Conservation (phyloP, 805 yeast genomes). For the Zygosaccharomyces rouxii region DNA sequence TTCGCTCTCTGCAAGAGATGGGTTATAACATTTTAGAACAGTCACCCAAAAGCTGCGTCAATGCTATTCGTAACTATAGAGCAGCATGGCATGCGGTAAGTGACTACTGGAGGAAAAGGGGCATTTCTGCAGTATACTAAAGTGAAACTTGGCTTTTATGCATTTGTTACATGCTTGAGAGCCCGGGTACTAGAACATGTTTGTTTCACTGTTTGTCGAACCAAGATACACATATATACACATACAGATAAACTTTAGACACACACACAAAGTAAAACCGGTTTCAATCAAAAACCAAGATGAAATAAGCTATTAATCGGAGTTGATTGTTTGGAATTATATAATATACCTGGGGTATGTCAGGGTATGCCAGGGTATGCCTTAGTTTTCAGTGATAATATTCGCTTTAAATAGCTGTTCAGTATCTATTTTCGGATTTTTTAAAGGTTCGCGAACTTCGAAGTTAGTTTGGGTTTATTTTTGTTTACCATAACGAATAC, state of each 20-base stretch:
- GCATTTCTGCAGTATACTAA: slow-evolving; percentile 35
- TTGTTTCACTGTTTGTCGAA: neutral
- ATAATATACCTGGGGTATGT: neutral
- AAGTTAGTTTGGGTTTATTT: neutral
- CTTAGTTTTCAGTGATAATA: no score
- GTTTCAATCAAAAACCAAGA: neutral
- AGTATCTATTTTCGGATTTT: neutral
- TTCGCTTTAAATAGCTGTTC: neutral
- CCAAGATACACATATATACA: neutral
- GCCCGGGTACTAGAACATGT: no score
- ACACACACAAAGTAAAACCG: neutral
- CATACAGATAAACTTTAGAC: neutral
- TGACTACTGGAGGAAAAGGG: slow-evolving; percentile 88
- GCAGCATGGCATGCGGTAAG: slow-evolving; percentile 67
- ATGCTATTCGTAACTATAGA: slow-evolving; percentile 44
- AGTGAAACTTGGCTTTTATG: neutral
- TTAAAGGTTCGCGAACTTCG: neutral
- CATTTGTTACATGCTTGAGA: neutral
- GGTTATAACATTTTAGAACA: slow-evolving; percentile 48
- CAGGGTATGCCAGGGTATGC: no score
- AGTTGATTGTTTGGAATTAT: neutral
- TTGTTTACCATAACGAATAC: slow-evolving; percentile 4
- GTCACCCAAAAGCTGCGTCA: slow-evolving; percentile 52
- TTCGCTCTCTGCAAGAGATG: slow-evolving; percentile 35
- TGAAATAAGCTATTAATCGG: neutral